Base-by-base conservation (phyloP, 2,329 filamentous ascomycete genomes). In the Aspergillus ustus region DNA sequence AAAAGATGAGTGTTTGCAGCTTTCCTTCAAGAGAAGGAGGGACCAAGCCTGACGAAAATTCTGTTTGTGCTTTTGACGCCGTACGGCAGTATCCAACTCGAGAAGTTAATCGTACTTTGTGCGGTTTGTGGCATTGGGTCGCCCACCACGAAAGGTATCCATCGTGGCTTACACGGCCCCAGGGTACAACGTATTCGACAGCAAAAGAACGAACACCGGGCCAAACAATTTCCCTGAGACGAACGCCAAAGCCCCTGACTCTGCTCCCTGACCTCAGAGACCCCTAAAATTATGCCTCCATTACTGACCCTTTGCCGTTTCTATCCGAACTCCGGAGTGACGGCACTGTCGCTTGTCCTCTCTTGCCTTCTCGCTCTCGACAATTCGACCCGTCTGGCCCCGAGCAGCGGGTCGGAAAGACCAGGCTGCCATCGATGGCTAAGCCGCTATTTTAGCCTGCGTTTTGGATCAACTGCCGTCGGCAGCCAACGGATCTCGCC, bases 391-490 rank as follows among this genome's bases (percentile, higher is more conserved):
- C 34, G 34, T 29, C 58, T 60, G 46, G 58, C 45, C 58, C 40
- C 7, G 17, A 28, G 7, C 17, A 56, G 58, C 58, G 58, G 59
- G 59, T 44, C 52, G 2, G 43, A 37, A 57, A 57, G 7, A 22
- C 43, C 19, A n/a, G 44, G 52, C 19, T 45, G 43, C 51, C 46
- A 48, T 20, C 22, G 45, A 20, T 25, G 46, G 22, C 20, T 37
- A 5, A 29, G 48, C 45, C 48, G 46, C 34, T 46, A 48, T 37
- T 25, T 51, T 58, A 59, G 62, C 52, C 59, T 34, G 57, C 60
- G 37, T 52, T 54, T 59, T 40, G 60, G 60, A 25, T 57, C 49
- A 57, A 62, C 46, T 59, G 59, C 54, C 56, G 52, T 56, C 52
- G 43, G 43, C 54, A 54, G 37, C 43, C 7, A 54, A 54, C 28